phyloP scores from a whole-genome alignment of 2,329 filamentous ascomycete genomes.

The Cladosporium oxysporum region DNA sequence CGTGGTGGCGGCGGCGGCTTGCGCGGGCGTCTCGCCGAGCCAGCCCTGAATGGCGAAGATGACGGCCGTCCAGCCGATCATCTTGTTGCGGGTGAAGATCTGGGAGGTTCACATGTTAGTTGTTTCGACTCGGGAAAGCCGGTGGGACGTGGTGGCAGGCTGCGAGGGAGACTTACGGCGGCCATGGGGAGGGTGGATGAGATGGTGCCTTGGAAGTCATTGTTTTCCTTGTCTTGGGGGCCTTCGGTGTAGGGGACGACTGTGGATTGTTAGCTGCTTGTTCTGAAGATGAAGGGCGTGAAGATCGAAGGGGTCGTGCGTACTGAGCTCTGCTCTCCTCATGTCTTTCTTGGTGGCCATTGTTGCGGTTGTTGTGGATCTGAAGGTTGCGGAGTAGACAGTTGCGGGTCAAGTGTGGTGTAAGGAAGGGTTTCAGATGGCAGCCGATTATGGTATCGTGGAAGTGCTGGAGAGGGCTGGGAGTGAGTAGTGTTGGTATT shows the following conservation, averaged over 20 bases:
- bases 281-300: neutral
- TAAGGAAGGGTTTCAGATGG: neutral
- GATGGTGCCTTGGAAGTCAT: slow-evolving; percentile 70
- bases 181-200: slow-evolving; percentile 89
- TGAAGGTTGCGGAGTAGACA: neutral
- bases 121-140: neutral
- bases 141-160: neutral
- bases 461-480: neutral
- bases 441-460: neutral
- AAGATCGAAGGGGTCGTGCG: slow-evolving; percentile 32
- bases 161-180: slow-evolving; percentile 56
- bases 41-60: slow-evolving; percentile 74
- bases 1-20: slow-evolving; percentile 64
- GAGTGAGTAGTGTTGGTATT: neutral
- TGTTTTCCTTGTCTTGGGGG: slow-evolving; percentile 60
- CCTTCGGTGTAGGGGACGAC: slow-evolving; percentile 88
- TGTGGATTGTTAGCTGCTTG: slow-evolving; percentile 42
- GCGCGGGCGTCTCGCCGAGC: slow-evolving; percentile 72
- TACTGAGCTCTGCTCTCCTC: slow-evolving; percentile 73
- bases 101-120: slow-evolving; percentile 20
- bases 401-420: neutral
- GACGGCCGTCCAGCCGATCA: slow-evolving; percentile 71
- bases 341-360: slow-evolving; percentile 76
- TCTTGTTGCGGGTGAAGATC: slow-evolving; percentile 44
- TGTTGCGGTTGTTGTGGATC: slow-evolving; percentile 22